Conservation (phyloP, 164 flowering plant species). For the Cinnamomum micranthum region DNA sequence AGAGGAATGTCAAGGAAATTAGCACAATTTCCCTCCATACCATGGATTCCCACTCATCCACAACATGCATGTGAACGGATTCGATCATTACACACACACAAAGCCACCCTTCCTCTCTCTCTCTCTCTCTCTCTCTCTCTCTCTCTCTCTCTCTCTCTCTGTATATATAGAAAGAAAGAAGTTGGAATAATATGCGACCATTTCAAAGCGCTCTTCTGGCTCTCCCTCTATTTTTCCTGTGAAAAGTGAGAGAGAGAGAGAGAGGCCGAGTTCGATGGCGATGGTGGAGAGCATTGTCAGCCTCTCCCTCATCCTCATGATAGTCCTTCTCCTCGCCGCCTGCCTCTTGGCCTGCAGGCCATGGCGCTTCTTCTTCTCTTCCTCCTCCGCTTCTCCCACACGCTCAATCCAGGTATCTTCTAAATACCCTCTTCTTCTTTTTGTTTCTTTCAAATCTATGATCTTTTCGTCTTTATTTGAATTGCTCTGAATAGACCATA, state of each 20-base stretch:
- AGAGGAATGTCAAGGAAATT: too few species aligned
- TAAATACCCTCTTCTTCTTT: not conserved
- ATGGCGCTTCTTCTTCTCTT: constrained; percentile 64
- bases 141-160: not conserved
- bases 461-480: not conserved
- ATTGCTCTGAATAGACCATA: not conserved
- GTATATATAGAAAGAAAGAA: not conserved
- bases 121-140: too few species aligned
- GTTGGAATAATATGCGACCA: constrained; percentile 40
- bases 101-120: too few species aligned
- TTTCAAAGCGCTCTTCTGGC: constrained; percentile 67
- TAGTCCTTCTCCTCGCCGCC: constrained; percentile 51
- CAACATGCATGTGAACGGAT: too few species aligned
- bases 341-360: constrained; percentile 65
- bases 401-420: constrained; percentile 51
- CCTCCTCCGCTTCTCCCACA: constrained; percentile 14
- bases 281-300: constrained; percentile 41
- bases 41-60: too few species aligned
- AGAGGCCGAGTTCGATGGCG: constrained; percentile 37
- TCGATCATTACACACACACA: too few species aligned
- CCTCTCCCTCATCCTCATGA: constrained; percentile 40
- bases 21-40: too few species aligned
- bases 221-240: constrained; percentile 19
- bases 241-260: not conserved
- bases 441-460: not conserved